These are phyloP conservation scores for Helichrysum umbraculigerum DNA, from an alignment of 129 eudicot species.

Conservation along the genomic window DNA sequence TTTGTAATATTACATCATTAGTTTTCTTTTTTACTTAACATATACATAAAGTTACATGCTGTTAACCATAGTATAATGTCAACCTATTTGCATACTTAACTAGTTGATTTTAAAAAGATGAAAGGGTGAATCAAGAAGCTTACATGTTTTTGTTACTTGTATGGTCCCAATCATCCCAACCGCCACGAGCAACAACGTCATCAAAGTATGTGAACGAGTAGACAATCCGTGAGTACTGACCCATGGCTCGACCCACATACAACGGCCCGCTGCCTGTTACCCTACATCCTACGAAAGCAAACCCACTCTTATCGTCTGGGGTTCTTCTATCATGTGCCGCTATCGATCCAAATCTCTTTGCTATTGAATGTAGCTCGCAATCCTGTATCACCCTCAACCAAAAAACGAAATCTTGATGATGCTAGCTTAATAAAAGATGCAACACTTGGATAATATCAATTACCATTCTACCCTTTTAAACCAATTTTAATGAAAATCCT, in stretches of 20 bases:
- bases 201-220: slow-evolving; percentile 83
- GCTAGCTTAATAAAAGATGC: neutral
- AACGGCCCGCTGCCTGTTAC: slow-evolving; percentile 91
- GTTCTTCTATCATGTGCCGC: slow-evolving; percentile 84
- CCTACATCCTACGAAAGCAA: slow-evolving; percentile 77
- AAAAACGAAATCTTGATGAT: neutral
- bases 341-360: slow-evolving; percentile 84
- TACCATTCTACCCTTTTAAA: neutral
- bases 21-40: too few relatives aligned
- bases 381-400: slow-evolving; percentile 43
- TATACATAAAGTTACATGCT: too few relatives aligned
- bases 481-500: neutral
- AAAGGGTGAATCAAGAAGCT: neutral
- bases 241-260: slow-evolving; percentile 98
- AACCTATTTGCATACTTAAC: neutral
- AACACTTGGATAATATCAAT: neutral
- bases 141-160: slow-evolving; percentile 82
- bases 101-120: neutral
- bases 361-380: slow-evolving; percentile 91
- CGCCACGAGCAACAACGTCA: slow-evolving; percentile 86
- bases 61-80: neutral
- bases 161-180: slow-evolving; percentile 99
- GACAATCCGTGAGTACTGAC: slow-evolving; percentile 88
- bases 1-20: too few relatives aligned
- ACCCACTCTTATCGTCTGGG: slow-evolving; percentile 77